Conservation (phyloP, 441 rosid genomes). For the Jatropha podagrica region DNA sequence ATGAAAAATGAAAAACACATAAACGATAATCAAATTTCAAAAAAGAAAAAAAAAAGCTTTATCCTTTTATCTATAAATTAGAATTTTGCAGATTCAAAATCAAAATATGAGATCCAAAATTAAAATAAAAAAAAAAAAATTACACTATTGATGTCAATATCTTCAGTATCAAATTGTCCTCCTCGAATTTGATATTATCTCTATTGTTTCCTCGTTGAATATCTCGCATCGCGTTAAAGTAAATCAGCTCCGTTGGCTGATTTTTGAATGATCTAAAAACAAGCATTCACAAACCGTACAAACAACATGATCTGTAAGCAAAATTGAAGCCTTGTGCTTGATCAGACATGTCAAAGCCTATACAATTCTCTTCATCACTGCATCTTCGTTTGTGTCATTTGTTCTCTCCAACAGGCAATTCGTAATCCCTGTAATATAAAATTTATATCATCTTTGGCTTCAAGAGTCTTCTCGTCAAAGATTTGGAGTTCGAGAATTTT, state of each 20-base stretch:
- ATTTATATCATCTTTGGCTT: slow-evolving; percentile 65
- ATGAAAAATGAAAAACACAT: too few species aligned
- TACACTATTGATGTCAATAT: slow-evolving; percentile 27
- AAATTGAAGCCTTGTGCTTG: slow-evolving; percentile 63
- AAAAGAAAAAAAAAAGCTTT: too few species aligned
- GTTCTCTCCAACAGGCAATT: slow-evolving; percentile 78
- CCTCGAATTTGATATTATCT: slow-evolving; percentile 50
- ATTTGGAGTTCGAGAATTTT: slow-evolving; percentile 65
- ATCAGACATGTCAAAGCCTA: slow-evolving; percentile 61
- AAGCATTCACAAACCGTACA: slow-evolving; percentile 74
- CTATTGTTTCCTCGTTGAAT: slow-evolving; percentile 83
- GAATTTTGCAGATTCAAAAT: too few species aligned
- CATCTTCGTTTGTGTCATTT: slow-evolving; percentile 57
- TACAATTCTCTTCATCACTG: slow-evolving; percentile 76
- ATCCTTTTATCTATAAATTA: too few species aligned
- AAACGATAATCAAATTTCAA: too few species aligned
- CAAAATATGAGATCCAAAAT: too few species aligned
- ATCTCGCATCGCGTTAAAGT: slow-evolving; percentile 70
- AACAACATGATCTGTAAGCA: slow-evolving; percentile 64
- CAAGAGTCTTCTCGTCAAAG: slow-evolving; percentile 76
- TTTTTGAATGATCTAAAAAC: slow-evolving; percentile 89
- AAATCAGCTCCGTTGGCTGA: slow-evolving; percentile 65
- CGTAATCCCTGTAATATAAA: slow-evolving; percentile 51
- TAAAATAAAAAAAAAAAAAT: too few species aligned
- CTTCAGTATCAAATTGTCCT: slow-evolving; percentile 58